Conservation (phyloP, 805 yeast genomes). For the Wickerhamiella cacticola region DNA sequence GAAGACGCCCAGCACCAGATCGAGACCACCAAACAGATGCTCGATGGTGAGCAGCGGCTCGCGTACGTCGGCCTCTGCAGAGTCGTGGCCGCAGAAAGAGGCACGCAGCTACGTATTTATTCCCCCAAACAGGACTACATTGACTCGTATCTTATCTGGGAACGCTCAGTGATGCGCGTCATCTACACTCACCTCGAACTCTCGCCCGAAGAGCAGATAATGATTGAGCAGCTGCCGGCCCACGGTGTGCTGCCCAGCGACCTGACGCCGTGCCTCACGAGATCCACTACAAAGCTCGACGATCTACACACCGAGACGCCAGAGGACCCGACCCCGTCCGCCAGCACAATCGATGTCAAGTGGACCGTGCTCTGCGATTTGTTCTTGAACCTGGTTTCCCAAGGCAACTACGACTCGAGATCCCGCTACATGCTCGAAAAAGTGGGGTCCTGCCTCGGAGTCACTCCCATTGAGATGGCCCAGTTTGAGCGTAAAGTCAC, state of each 20-base stretch:
- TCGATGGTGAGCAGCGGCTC: slow-evolving; percentile 72
- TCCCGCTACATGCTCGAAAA: slow-evolving; percentile 65
- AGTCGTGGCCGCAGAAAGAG: slow-evolving; percentile 66
- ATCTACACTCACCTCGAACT: slow-evolving; percentile 75
- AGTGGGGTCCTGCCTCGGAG: slow-evolving; percentile 52
- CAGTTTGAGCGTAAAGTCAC: slow-evolving; percentile 88
- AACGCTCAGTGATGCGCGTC: slow-evolving; percentile 54
- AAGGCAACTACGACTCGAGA: slow-evolving; percentile 79
- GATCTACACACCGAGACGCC: slow-evolving; percentile 8
- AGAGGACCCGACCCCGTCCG: not conserved
- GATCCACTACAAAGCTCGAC: slow-evolving; percentile 12
- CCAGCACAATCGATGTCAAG: slow-evolving; percentile 56
- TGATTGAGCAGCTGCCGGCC: slow-evolving; percentile 75
- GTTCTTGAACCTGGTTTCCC: slow-evolving; percentile 65
- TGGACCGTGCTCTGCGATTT: slow-evolving; percentile 94
- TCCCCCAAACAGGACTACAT: slow-evolving; percentile 38
- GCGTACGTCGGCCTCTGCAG: slow-evolving; percentile 84
- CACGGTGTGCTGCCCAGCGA: slow-evolving; percentile 75
- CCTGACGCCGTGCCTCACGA: slow-evolving; percentile 47
- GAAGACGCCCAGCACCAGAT: slow-evolving; percentile 52
- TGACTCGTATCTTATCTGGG: slow-evolving; percentile 76
- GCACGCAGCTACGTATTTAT: slow-evolving; percentile 47
- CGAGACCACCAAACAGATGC: slow-evolving; percentile 65
- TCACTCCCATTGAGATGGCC: slow-evolving; percentile 53
- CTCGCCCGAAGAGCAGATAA: slow-evolving; percentile 57